Evolutionary conservation across 257 asterid species (phyloP), one percentile per base, ranked within the genome.

Genomic region (Petrea volubilis): DNA sequence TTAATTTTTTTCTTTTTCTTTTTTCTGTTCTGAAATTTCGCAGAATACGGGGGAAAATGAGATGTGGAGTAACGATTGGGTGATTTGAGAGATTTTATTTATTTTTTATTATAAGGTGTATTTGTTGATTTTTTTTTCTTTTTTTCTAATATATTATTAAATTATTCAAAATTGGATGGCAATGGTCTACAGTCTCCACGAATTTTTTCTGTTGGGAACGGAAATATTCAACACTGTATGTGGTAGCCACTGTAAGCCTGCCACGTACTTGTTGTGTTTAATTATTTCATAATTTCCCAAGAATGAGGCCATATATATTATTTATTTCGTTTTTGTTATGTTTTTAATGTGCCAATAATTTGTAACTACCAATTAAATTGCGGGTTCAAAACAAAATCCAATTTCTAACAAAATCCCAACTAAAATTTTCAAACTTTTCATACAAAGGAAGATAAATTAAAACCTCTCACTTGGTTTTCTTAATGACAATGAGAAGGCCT

Each of bases 91-190:
- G 60, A 46, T 44, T 60, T 49, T 36, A 2, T 38, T 59, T 65
- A 51, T 23, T 61, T 8, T 43, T 15, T 55, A 6, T 33, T 44
- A 2, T 13, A 44, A 58, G 10, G 66, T 56, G 17, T 62, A 68
- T n/a, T 9, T 29, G 46, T 62, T 68, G 79, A 64, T 15, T 46
- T 68, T 52, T 68, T 52, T 65, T 64, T 51, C 18, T 68, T 12
- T 66, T 40, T 50, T 0, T 44, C 12, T 56, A 7, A 44, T 23
- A n/a, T n/a, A n/a, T n/a, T n/a, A 38, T 1, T 59, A 31, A 29
- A 68, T 49, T 43, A 44, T 65, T 76, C 77, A 72, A 68, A 23
- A 18, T 8, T 43, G 56, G 73, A n/a, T 29, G 68, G 50, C 71
- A 15, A 71, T 43, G 50, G 72, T 43, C 72, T 17, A 18, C 24